A percentile compares a stretch with the other conserved stretches of the same genome.
phyloP scores from a whole-genome alignment of 495 filamentous ascomycete species.

The Penicillium desertorum region DNA sequence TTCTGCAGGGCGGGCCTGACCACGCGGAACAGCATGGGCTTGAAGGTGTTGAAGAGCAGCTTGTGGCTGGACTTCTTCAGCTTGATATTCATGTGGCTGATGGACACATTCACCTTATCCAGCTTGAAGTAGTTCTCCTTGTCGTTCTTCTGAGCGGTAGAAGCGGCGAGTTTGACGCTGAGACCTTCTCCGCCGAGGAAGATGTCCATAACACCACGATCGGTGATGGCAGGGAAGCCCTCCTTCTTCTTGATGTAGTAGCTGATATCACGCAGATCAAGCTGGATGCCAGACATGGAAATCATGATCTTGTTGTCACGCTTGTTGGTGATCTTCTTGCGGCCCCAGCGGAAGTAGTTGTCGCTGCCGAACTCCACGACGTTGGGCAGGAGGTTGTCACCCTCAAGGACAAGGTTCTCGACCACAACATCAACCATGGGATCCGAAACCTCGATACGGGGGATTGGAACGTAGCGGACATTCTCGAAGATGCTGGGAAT shows the following conservation, averaged over 20 bases:
- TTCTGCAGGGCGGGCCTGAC: conserved; percentile 82
- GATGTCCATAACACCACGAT: conserved; percentile 88
- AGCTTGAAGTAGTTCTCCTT: conserved; percentile 87
- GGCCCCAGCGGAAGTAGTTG: conserved; percentile 94
- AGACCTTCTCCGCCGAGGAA: conserved; percentile 85
- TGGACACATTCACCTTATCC: conserved; percentile 78
- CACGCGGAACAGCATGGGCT: conserved; percentile 81
- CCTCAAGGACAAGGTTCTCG: conserved; percentile 93
- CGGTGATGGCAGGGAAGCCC: conserved; percentile 88
- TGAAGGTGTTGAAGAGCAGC: conserved; percentile 81
- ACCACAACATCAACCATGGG: conserved; percentile 80
- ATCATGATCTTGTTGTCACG: conserved; percentile 77
- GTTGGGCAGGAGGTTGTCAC: conserved; percentile 96
- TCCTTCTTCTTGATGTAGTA: conserved; percentile 96
- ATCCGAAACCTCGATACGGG: conserved; percentile 91
- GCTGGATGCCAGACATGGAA: conserved; percentile 82
- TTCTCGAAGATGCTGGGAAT: conserved; percentile 82
- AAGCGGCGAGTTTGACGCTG: conserved; percentile 87
- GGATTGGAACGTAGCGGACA: conserved; percentile 88
- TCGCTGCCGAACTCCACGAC: conserved; percentile 86
- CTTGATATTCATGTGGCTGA: conserved; percentile 87
- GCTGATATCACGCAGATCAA: conserved; percentile 67
- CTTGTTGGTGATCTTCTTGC: conserved; percentile 78
- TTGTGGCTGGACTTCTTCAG: conserved; percentile 94
- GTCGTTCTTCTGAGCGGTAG: conserved; percentile 75